These are phyloP conservation scores for Myochromella boudieri DNA, from an alignment of 768 basidiomycete genomes.

Conservation along the genomic window DNA sequence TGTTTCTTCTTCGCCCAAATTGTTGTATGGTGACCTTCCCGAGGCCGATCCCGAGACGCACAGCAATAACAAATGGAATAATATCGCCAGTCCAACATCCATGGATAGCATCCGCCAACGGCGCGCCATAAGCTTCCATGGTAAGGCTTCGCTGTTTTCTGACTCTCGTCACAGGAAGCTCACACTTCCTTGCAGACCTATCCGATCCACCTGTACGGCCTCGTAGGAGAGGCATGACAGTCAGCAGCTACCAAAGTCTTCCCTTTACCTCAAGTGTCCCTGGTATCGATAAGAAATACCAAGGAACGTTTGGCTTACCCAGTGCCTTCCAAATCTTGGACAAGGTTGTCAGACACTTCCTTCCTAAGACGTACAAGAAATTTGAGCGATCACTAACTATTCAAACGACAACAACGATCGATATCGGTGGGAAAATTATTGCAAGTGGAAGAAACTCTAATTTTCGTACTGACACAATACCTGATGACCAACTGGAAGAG, in stretches of 20 bases:
- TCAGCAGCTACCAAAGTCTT: slow-evolving; percentile 17
- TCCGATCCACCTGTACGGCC: slow-evolving; percentile 12
- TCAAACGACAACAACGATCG: slow-evolving; percentile 42
- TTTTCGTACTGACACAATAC: slow-evolving; percentile 52
- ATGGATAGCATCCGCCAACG: slow-evolving; percentile 12
- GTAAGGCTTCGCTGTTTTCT: slow-evolving; percentile 2
- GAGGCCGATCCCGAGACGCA: slow-evolving; percentile 13
- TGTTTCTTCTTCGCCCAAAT: slow-evolving; percentile 34
- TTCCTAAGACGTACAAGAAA: slow-evolving; percentile 43
- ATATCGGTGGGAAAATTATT: slow-evolving; percentile 44
- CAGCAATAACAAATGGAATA: neutral
- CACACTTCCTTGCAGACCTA: neutral
- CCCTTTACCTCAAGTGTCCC: slow-evolving; percentile 2
- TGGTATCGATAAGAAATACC: slow-evolving; percentile 27
- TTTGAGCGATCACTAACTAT: slow-evolving; percentile 54
- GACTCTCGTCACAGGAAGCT: neutral
- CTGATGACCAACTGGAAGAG: slow-evolving; percentile 67
- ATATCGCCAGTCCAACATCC: slow-evolving; percentile 10
- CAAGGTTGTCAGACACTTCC: slow-evolving; percentile 34
- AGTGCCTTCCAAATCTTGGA: slow-evolving; percentile 39
- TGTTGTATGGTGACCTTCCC: slow-evolving; percentile 23
- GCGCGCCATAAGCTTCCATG: slow-evolving; percentile 13
- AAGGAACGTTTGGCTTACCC: slow-evolving; percentile 48
- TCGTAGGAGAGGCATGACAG: slow-evolving; percentile 34
- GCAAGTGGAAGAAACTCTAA: slow-evolving; percentile 61